Evolutionary conservation across 306 rosid genomes (phyloP), one percentile per base, ranked within the genome.

Genomic region (Prunus mongolica): DNA sequence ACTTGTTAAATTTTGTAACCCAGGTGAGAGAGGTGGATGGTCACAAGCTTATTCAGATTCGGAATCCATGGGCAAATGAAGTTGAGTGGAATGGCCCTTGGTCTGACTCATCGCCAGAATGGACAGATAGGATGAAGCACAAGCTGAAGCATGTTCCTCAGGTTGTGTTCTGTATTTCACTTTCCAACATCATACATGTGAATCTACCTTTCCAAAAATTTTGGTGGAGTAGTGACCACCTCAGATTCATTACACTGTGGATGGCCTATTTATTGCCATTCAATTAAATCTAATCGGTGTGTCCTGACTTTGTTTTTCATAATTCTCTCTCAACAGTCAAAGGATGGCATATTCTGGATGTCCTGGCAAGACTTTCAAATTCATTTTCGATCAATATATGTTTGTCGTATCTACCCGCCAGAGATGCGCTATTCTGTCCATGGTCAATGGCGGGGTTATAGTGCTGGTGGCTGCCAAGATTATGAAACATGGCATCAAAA

Each of bases 41-140:
- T 72, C 98, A 96, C 87, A 96, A 91, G 88, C 96, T 96, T 76
- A 96, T 96, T 80, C 99, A 92, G 85, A 96, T 96, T 77, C 90
- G 99, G 80, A 96, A 96, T 87, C 99, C 99, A 65, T 96, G 99
- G 99, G 99, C 99, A 65, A 96, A 91, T 66, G 99, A 96, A 92
- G 99, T 96, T 73, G 99, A 96, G 86, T 96, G 99, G 99, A 96
- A 92, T 84, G 99, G 99, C 67, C 98, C 97, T 45, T 96, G 99
- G 99, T 90, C 99, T 24, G 99, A 96, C 86, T 81, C 90, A 46
- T 96, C 98, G 2, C 87, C 91, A 50, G 98, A 92, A 77, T 96
- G 99, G 99, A 88, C 96, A 19, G 99, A 96, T 81, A 88, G 99
- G 88, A 89, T 92, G 91, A 96, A 91, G 87, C 97, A 96, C 89